phyloP scores from a whole-genome alignment of 1,284 basidiomycete genomes.

The Ganoderma resinaceum region DNA sequence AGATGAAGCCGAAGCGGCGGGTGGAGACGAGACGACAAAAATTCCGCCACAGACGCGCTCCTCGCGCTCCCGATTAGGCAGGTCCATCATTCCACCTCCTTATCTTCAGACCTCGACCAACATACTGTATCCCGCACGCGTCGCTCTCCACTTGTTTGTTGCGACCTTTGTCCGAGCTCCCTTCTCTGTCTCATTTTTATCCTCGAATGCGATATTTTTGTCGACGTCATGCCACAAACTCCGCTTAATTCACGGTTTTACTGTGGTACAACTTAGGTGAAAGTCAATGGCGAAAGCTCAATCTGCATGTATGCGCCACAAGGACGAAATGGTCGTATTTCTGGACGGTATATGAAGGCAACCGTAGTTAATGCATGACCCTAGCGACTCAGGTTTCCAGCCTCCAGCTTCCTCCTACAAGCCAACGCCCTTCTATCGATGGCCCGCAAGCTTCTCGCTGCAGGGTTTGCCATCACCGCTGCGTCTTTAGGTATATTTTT shows the following conservation, averaged over 20 bases:
- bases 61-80: constrained; percentile 17
- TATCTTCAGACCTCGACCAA: constrained; percentile 6
- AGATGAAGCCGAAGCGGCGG: constrained; percentile 9
- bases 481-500: constrained; percentile 20
- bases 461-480: constrained; percentile 11
- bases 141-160: constrained; percentile 13
- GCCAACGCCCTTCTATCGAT: not conserved
- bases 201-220: constrained; percentile 13
- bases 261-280: constrained; percentile 24
- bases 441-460: constrained; percentile 15
- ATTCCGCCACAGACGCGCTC: constrained; percentile 28
- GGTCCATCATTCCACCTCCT: constrained; percentile 13
- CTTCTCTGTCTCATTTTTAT: not conserved
- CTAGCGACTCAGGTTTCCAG: not conserved
- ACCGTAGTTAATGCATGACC: not conserved
- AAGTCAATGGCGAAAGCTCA: not conserved
- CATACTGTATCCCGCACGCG: not conserved
- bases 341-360: constrained; percentile 20
- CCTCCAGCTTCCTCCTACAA: not conserved
- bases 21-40: constrained; percentile 17
- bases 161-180: constrained; percentile 31
- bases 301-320: not conserved
- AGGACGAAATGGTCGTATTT: not conserved
- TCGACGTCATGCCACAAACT: not conserved
- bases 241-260: constrained; percentile 33